Evolutionary conservation across 1,284 basidiomycete genomes (phyloP), one percentile per base, ranked within the genome.

Genomic region (Exobasidium rhododendri): DNA sequence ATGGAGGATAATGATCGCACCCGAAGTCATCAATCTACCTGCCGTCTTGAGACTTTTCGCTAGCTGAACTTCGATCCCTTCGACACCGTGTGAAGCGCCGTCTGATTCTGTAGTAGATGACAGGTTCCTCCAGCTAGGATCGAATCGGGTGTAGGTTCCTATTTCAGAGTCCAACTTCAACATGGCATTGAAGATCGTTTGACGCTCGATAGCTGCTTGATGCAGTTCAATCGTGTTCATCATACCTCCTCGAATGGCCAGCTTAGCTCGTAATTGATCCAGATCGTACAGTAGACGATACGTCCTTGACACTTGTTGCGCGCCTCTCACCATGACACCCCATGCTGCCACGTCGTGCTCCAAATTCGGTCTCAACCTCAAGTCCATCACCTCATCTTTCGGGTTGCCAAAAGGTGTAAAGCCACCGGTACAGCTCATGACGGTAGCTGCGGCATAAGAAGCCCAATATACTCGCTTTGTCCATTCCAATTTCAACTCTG

Each of bases 1-100:
- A 50, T 75, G 73, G 24, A 75, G 46, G 45, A 75, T 75, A 61
- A 75, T 71, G 2, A 71, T 59, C 1, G 70, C 64, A 14, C 71
- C 69, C 43, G 70, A 69, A 43, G 72, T 71, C 72, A 74, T 74
- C n/a, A 74, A 64, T 59, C 71, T 69, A 50, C 72, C 72, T 14
- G 68, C 68, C 0, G 67, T 54, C 28, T 68, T 63, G 47, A 74
- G 55, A 29, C 59, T 44, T 58, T 49, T 51, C 54, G 32, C 40
- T 40, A 52, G 40, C 51, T 51, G 35, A 11, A 26, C 29, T 24
- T 44, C n/a, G 44, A 47, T 7, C n/a, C 56, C 50, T 50, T 50
- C 5, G 13, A 24, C 47, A 2, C 24, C 24, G 24, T 20, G 14
- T 50, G n/a, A n/a, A 31, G 30, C 29, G 29, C 29, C 13, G 28